phyloP scores from a whole-genome alignment of 495 filamentous ascomycete species.

The Aspergillus funiculosus region DNA sequence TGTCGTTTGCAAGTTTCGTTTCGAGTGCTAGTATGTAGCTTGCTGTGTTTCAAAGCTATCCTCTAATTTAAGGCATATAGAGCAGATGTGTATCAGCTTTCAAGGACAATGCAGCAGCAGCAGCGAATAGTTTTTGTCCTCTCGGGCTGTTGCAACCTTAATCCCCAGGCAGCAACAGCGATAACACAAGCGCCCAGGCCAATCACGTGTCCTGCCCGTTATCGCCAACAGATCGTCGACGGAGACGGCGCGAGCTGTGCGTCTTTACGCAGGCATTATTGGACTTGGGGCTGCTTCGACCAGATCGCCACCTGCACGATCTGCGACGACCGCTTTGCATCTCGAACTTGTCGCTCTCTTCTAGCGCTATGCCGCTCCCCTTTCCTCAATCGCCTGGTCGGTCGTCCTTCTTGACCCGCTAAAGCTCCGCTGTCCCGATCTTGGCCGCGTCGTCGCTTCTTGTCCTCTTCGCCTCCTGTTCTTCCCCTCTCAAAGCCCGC shows the following conservation, averaged over 20 bases:
- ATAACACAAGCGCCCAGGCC: conserved; percentile 8
- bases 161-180: conserved; percentile 1
- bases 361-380: conserved; percentile 19
- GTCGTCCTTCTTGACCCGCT: conserved; percentile 19
- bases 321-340: background rate
- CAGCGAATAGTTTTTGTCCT: background rate
- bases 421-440: conserved; percentile 15
- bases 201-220: conserved; percentile 14
- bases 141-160: background rate
- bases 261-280: background rate
- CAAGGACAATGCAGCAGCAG: too few relatives aligned
- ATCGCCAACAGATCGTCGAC: conserved; percentile 6
- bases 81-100: too few relatives aligned
- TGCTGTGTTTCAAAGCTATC: background rate
- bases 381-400: conserved; percentile 13
- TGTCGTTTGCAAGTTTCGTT: background rate
- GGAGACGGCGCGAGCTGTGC: background rate
- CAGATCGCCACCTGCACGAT: background rate
- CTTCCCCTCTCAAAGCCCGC: conserved; percentile 1
- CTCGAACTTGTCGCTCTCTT: background rate
- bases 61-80: too few relatives aligned
- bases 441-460: conserved; percentile 7
- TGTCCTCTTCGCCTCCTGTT: conserved; percentile 9
- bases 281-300: too few relatives aligned
- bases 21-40: background rate